Evolutionary conservation across 495 filamentous ascomycete species (phyloP), one percentile per base, ranked within the genome.

Genomic region (Echria macrotheca): DNA sequence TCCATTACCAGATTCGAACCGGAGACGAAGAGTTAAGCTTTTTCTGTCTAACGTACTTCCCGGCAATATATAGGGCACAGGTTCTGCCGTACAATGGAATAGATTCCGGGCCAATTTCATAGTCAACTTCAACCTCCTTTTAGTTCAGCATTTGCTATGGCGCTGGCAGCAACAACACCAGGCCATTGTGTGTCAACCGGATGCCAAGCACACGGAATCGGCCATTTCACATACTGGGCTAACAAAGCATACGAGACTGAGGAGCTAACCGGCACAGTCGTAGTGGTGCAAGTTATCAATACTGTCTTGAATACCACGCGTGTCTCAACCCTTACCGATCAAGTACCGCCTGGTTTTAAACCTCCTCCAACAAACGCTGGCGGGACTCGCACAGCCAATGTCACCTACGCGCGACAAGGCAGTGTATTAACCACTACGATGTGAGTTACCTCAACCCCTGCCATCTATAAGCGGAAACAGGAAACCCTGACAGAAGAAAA

Each of bases 201-300:
- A 45, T 45, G 42, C 42, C 29, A 1, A 12, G 42, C 25, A 14
- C 18, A 18, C 6, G 42, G 42, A 14, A 22, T 14, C 4, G 42
- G 42, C 1, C 9, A 12, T 4, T 5, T 32, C 1, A 45, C 42
- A 19, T 19, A 15, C 14, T 45, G 42, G 42, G 42, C 42, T 7
- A 12, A 11, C 6, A 45, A 45, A 26, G 1, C 4, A 1, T 45
- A 33, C n/a, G n/a, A n/a, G n/a, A n/a, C n/a, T n/a, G n/a, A n/a
- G n/a, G n/a, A n/a, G n/a, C n/a, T n/a, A n/a, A 45, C 42, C 3
- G 42, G 42, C 3, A 45, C 42, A 1, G 25, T 45, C 10, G 26
- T 32, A 17, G 42, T 45, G 10, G 17, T 45, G 0, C 42, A 45
- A 6, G 32, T 45, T 26, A 32, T 45, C 42, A 45, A 45, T 26